A percentile compares a stretch with the other conserved stretches of the same genome.
Evolutionary conservation across 805 yeast species (phyloP).

Genomic region (Candida lessepsii): DNA sequence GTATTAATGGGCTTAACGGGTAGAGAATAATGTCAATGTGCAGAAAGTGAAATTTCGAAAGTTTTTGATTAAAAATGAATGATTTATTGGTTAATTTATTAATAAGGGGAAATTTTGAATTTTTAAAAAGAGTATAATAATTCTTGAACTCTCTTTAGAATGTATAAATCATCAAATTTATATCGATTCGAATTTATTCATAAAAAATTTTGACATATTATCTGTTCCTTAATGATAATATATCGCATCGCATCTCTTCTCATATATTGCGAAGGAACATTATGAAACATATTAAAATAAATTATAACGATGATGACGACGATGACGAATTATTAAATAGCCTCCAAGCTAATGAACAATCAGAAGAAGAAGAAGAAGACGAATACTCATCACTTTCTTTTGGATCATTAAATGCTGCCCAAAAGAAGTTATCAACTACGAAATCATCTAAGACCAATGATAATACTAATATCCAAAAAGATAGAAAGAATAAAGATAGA

Average conservation of each 20-base stretch:
- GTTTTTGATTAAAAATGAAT: too few relatives aligned
- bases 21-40: too few relatives aligned
- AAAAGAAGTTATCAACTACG: conserved; percentile 37
- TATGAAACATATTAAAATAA: conserved; percentile 8
- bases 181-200: too few relatives aligned
- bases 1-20: too few relatives aligned
- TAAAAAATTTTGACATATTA: too few relatives aligned
- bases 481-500: conserved; percentile 1
- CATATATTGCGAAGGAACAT: background rate
- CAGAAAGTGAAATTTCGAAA: too few relatives aligned
- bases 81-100: background rate
- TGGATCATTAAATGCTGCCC: conserved; percentile 63
- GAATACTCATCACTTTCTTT: conserved; percentile 58
- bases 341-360: too few relatives aligned
- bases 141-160: too few relatives aligned
- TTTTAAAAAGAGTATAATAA: too few relatives aligned
- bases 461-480: background rate
- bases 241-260: conserved; percentile 3
- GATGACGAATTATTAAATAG: conserved; percentile 9
- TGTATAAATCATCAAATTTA: too few relatives aligned
- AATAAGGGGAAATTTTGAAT: too few relatives aligned
- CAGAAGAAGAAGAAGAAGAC: conserved; percentile 30
- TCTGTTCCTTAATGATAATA: background rate
- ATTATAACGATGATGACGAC: background rate
- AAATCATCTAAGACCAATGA: background rate